Base-by-base conservation (phyloP, 768 basidiomycete genomes). In the Phanerochaete carnosa region DNA sequence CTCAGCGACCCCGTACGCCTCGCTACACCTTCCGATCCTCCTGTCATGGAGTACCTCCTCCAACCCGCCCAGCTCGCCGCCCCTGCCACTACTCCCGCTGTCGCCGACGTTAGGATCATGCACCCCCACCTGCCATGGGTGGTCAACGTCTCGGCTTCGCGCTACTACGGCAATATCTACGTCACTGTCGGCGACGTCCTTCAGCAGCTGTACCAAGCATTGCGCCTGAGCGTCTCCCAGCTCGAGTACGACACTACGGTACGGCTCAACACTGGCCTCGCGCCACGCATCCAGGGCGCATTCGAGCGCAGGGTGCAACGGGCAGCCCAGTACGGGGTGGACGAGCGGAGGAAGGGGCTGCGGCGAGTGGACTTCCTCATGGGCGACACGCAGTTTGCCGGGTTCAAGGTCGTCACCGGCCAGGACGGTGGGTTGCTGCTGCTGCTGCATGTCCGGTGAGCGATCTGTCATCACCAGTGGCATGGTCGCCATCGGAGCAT, bases 361-460 rank as follows among this genome's bases (percentile, higher is more conserved):
- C 83, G 80, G 68, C 71, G 83, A 53, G 76, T 87, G 0, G 85
- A 87, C 68, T 85, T 83, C 64, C 69, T 87, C 51, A 68, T 74
- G 52, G 76, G 61, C 25, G 16, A 43, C n/a, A 58, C 58, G 37
- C 49, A 57, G 45, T 69, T 69, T 61, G 46, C 49, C 25, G 68
- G 68, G 25, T 62, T 69, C 32, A 59, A 60, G 15, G 47, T 64
- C 46, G 66, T 64, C 16, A 9, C 59, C 29, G 55, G 58, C 45
- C 64, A 65, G 59, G 60, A 61, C 15, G 62, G 65, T 26, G 65
- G 62, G 33, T 64, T 65, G 64, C 33, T 51, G 47, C 61, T 68
- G 53, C 62, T 64, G 46, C 62, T 65, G 51, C 55, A 61, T 29
- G 45, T 57, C 37, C 55, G 65, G 52, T 66, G 62, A 64, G 60